Evolutionary conservation across 2,329 filamentous ascomycete species (phyloP), one percentile per base, ranked within the genome.

Genomic region (Hysterium pulicare): DNA sequence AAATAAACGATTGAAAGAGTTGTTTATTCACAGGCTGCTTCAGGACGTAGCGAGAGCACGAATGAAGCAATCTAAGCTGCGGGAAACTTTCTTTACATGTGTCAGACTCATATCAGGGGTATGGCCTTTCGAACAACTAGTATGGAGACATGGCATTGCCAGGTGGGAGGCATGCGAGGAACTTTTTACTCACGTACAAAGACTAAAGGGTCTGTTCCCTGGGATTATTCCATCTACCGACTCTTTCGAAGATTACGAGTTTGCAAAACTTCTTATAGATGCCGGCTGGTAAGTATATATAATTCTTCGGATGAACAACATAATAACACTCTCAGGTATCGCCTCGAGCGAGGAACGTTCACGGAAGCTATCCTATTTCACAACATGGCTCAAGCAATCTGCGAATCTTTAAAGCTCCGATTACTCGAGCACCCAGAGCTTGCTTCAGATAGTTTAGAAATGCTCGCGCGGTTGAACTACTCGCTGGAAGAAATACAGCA

Each of bases 51-150:
- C 47, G 17, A 31, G 44, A 30, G 13, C 17, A 17, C 36, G 33
- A 11, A 42, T 49, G 37, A 33, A 22, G 28, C 20, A n/a, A 1
- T 20, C 20, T 4, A 15, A 44, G 20, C 38, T 33, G 21, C 33
- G 33, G 10, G 19, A 31, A 16, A 35, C 40, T 10, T 52, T 50
- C 33, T 31, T 26, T 10, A 34, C 21, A 30, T 41, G 38, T 13
- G 39, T 53, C 11, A 33, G 26, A 10, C 41, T 51, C 6, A 32
- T 53, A 4, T 45, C 42, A n/a, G 34, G 21, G 2, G 17, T n/a
- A 5, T 54, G 50, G 51, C 51, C 51, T 4, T 51, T 42, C 23
- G 37, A 47, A 30, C 23, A 15, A 8, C 46, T 54, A 24, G 41
- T 32, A 1, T 53, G 50, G 50, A 34, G 48, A 4, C 50, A 54